Evolutionary conservation across 805 yeast genomes (phyloP).

Genomic region (Saturnispora serradocipensis): DNA sequence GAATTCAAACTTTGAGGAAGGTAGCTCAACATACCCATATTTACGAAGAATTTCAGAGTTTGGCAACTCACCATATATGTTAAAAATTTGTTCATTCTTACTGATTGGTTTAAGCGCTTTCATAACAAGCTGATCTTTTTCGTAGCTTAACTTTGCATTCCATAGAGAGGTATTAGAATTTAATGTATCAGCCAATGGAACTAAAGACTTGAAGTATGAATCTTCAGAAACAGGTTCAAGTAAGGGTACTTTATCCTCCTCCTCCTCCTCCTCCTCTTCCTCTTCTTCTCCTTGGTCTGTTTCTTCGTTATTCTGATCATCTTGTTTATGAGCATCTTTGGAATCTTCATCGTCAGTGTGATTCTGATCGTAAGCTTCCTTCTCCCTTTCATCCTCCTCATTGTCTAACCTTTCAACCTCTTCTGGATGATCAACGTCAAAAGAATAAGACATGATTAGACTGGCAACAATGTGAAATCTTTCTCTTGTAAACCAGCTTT

Average conservation of each 20-base stretch:
- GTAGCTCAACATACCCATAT: slow-evolving; percentile 79
- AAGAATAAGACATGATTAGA: slow-evolving; percentile 80
- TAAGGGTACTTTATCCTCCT: slow-evolving; percentile 4
- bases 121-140: slow-evolving; percentile 53
- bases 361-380: slow-evolving; percentile 6
- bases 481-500: slow-evolving; percentile 33
- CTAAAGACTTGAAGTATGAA: slow-evolving; percentile 66
- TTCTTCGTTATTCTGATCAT: slow-evolving; percentile 26
- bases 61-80: slow-evolving; percentile 85
- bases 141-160: slow-evolving; percentile 63
- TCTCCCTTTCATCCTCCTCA: slow-evolving; percentile 18
- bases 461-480: slow-evolving; percentile 69
- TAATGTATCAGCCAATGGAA: slow-evolving; percentile 84
- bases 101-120: slow-evolving; percentile 50
- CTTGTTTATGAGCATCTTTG: slow-evolving; percentile 24
- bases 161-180: slow-evolving; percentile 73
- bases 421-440: slow-evolving; percentile 55
- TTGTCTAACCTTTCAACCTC: slow-evolving; percentile 26
- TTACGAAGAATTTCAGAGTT: slow-evolving; percentile 84
- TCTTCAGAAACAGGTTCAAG: slow-evolving; percentile 22
- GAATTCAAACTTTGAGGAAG: slow-evolving; percentile 67
- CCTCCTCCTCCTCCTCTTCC: slow-evolving; percentile 21
- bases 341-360: slow-evolving; percentile 7
- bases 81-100: slow-evolving; percentile 68
- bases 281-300: slow-evolving; percentile 26